Evolutionary conservation across 148 eudicot species (phyloP).

Genomic region (Amaranthus hypochondriacus): DNA sequence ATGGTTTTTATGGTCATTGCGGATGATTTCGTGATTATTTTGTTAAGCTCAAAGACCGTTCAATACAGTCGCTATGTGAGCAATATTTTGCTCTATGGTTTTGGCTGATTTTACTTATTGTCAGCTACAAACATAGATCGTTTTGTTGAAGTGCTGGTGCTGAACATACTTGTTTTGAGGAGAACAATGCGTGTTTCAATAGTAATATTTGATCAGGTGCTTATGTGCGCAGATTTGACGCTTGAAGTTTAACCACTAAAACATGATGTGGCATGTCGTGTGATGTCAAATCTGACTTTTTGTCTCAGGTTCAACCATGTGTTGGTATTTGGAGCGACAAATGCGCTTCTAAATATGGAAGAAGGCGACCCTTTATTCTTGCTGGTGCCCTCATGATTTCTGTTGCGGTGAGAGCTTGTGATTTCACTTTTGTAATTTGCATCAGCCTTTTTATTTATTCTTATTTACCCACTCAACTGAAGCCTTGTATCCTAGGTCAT

Average conservation of each 20-base stretch:
- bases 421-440: conserved; percentile 16
- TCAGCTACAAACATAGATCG: no score
- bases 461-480: conserved; percentile 36
- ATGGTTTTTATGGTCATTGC: no score
- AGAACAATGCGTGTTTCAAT: not conserved
- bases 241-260: not conserved
- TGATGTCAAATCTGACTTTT: not conserved
- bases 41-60: no score
- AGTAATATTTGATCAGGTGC: not conserved
- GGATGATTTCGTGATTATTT: no score
- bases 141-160: not conserved
- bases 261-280: not conserved
- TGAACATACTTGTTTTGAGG: not conserved
- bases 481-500: conserved; percentile 67
- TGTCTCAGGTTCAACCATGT: conserved; percentile 93
- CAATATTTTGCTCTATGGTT: no score
- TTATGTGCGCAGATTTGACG: not conserved
- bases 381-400: conserved; percentile 89
- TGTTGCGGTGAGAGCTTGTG: conserved; percentile 56
- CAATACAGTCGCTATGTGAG: no score
- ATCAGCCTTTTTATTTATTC: conserved; percentile 1
- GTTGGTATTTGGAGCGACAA: conserved; percentile 99
- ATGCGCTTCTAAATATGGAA: conserved; percentile 92
- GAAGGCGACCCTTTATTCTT: conserved; percentile 92
- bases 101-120: no score